Evolutionary conservation across 176 grass and related monocot species (phyloP), one percentile per base, ranked within the genome.

Genomic region (Avena eriantha): DNA sequence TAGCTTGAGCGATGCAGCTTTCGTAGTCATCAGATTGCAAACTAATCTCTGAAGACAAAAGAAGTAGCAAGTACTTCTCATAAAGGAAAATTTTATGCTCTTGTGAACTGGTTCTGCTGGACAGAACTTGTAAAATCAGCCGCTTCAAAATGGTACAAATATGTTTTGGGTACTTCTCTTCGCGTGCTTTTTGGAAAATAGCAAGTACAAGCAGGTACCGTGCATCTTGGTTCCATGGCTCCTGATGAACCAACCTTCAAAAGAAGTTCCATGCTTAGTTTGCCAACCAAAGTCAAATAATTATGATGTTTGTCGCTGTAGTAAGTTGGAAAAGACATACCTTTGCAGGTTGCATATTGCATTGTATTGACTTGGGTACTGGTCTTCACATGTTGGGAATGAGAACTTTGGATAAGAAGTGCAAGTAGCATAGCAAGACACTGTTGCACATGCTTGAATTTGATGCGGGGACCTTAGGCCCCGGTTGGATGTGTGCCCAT

Each of bases 151-250:
- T 91, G 60, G 61, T 50, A 76, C 92, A 91, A 4, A 86, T 77
- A 83, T 91, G 84, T 73, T 79, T 80, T 7, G 96, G 90, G 78
- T 93, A 98, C 58, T 92, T 96, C 47, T 98, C 93, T 91, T 96
- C 96, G 48, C 82, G 82, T 46, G 93, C 90, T 88, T 94, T 95
- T 84, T 98, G 96, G 76, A 94, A 82, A 79, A 98, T 64, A 66
- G 72, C 88, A 86, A 98, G 86, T 69, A 94, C 69, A 88, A 98
- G 92, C 45, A 96, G 82, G 80, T 95, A 95, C 13, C 86, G 92
- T 65, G 93, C 86, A 65, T 94, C 86, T 82, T 76, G 81, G 69
- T 94, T 98, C 96, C 96, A 98, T 69, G 96, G 96, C 82, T 98
- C 90, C 79, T 54, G 86, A 92, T 88, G 93, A 75, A 98, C 83